phyloP scores from a whole-genome alignment of 2,329 filamentous ascomycete genomes.

The Coniella vitis region DNA sequence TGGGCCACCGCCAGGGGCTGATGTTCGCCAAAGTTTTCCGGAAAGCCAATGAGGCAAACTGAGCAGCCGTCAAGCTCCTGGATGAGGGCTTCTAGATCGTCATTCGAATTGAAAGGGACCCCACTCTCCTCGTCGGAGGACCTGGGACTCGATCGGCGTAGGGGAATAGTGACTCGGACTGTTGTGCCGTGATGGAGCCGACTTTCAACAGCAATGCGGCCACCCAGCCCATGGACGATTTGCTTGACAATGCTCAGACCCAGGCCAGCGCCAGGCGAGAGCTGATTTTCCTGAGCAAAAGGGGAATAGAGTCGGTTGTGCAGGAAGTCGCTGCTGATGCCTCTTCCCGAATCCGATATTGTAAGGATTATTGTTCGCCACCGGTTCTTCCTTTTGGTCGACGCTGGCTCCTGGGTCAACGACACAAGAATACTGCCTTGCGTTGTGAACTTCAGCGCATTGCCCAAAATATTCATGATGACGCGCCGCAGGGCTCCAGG shows the following conservation, averaged over 20 bases:
- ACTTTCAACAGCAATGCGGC: slow-evolving; percentile 52
- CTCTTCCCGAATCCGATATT: slow-evolving; percentile 58
- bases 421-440: slow-evolving; percentile 17
- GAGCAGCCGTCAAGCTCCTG: neutral
- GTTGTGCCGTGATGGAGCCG: slow-evolving; percentile 26
- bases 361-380: slow-evolving; percentile 30
- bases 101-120: neutral
- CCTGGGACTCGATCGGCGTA: neutral
- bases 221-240: slow-evolving; percentile 53
- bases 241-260: slow-evolving; percentile 58
- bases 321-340: slow-evolving; percentile 58
- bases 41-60: slow-evolving; percentile 2
- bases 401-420: slow-evolving; percentile 10
- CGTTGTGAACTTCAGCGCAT: slow-evolving; percentile 46
- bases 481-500: slow-evolving; percentile 40
- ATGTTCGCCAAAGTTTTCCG: neutral
- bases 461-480: slow-evolving; percentile 48
- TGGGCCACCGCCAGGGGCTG: neutral
- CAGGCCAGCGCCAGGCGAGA: slow-evolving; percentile 55
- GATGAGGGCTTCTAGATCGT: neutral
- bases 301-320: slow-evolving; percentile 54
- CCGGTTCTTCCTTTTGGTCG: slow-evolving; percentile 1
- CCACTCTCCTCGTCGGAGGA: neutral
- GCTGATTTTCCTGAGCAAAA: slow-evolving; percentile 56
- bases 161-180: slow-evolving; percentile 18